Conservation (phyloP, 1,139 yeast species). For the Keqinozyma sinolaborantium region DNA sequence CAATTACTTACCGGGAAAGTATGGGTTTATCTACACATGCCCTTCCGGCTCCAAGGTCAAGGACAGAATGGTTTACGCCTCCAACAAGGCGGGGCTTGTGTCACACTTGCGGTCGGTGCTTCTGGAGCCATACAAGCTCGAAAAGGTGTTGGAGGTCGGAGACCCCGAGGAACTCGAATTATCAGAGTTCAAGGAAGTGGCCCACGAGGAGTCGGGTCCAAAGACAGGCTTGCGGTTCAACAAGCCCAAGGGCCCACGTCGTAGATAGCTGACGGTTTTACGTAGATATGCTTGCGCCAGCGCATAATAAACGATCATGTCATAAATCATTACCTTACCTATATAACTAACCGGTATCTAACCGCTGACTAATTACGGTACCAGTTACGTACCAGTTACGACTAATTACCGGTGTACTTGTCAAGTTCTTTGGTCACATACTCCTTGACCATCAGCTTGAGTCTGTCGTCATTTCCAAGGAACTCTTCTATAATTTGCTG, state of each 20-base stretch:
- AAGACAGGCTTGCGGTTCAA: slow-evolving; percentile 32
- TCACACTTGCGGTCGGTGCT: slow-evolving; percentile 40
- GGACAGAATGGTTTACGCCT: slow-evolving; percentile 90
- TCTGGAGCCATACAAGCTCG: slow-evolving; percentile 18
- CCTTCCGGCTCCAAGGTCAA: slow-evolving; percentile 89
- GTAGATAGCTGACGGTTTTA: slow-evolving; percentile 22
- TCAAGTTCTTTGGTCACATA: slow-evolving; percentile 18
- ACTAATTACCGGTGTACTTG: not conserved
- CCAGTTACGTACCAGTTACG: no score
- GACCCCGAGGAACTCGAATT: slow-evolving; percentile 64
- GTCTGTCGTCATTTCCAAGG: slow-evolving; percentile 12
- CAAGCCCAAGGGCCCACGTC: slow-evolving; percentile 57
- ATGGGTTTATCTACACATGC: slow-evolving; percentile 75
- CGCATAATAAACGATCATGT: no score
- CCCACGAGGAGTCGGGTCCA: slow-evolving; percentile 10
- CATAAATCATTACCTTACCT: no score
- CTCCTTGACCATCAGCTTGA: slow-evolving; percentile 20
- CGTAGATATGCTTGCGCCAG: slow-evolving; percentile 1
- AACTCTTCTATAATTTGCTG: slow-evolving; percentile 15
- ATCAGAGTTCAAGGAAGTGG: slow-evolving; percentile 19
- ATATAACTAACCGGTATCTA: no score
- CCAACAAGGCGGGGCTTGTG: slow-evolving; percentile 69
- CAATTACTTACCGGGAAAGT: slow-evolving; percentile 26
- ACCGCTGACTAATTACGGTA: no score
- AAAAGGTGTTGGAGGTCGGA: slow-evolving; percentile 59